Evolutionary conservation across 2,329 filamentous ascomycete species (phyloP).

Genomic region (Xylariaceae sp.): DNA sequence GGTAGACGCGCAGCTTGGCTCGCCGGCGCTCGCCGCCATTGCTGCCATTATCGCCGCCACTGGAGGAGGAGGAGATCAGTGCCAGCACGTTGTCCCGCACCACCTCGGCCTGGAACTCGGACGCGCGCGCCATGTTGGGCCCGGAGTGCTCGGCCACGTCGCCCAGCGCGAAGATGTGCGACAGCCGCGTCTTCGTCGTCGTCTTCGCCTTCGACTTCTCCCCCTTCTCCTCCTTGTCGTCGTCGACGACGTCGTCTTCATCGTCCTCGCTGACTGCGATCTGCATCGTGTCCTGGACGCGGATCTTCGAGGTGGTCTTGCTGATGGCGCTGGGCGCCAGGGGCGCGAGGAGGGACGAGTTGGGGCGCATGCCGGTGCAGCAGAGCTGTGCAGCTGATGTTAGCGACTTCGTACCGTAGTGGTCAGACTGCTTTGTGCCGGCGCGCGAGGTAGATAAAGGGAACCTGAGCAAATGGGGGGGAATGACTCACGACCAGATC

Average conservation of each 20-base stretch:
- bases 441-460: too few relatives aligned
- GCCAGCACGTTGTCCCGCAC: slow-evolving; percentile 38
- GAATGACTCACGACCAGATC: slow-evolving; percentile 30
- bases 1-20: slow-evolving; percentile 17
- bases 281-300: slow-evolving; percentile 37
- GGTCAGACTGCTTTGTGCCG: too few relatives aligned
- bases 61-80: too few relatives aligned
- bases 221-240: too few relatives aligned
- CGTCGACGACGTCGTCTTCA: too few relatives aligned
- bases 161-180: slow-evolving; percentile 40
- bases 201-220: too few relatives aligned
- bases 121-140: slow-evolving; percentile 35
- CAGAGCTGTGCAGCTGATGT: slow-evolving; percentile 27
- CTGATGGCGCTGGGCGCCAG: slow-evolving; percentile 5
- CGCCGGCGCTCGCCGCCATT: slow-evolving; percentile 18
- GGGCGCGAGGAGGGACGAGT: slow-evolving; percentile 5
- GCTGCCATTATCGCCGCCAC: too few relatives aligned
- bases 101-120: slow-evolving; percentile 33
- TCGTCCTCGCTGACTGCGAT: slow-evolving; percentile 22
- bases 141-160: slow-evolving; percentile 41
- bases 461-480: too few relatives aligned
- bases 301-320: slow-evolving; percentile 21
- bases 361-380: slow-evolving; percentile 29
- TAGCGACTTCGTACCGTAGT: too few relatives aligned
- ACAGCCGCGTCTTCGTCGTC: too few relatives aligned